phyloP scores from a whole-genome alignment of 176 grass and related monocot genomes.

The Aegilops longissima region DNA sequence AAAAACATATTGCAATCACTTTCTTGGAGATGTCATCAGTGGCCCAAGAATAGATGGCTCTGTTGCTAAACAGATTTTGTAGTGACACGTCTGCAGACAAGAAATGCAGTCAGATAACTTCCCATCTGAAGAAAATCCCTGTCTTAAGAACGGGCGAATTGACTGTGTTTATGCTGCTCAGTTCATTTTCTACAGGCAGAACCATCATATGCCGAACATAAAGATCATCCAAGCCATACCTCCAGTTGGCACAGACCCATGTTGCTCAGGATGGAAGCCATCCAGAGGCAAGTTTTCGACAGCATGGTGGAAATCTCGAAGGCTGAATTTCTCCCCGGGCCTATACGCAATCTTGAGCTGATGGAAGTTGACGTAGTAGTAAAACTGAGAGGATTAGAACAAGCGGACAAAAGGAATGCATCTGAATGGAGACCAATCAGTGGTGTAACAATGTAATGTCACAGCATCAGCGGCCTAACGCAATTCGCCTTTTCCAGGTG shows the following conservation, averaged over 20 bases:
- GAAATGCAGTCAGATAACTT: conserved; percentile 17
- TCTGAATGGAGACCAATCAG: neutral
- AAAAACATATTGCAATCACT: conserved; percentile 77
- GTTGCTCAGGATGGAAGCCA: conserved; percentile 46
- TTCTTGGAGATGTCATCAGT: conserved; percentile 83
- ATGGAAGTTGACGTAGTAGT: conserved; percentile 23
- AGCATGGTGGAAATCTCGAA: conserved; percentile 84
- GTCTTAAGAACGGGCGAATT: conserved; percentile 11
- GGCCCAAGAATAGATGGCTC: conserved; percentile 77
- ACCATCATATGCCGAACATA: conserved; percentile 6
- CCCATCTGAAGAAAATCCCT: neutral
- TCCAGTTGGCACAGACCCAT: conserved; percentile 23
- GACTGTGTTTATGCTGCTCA: neutral
- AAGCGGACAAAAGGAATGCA: neutral
- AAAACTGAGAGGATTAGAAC: neutral
- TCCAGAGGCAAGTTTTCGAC: conserved; percentile 72
- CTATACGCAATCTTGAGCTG: conserved; percentile 84
- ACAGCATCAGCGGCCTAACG: neutral
- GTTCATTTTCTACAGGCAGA: neutral
- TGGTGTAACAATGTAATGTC: neutral
- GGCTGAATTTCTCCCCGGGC: conserved; percentile 71
- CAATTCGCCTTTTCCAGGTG: neutral
- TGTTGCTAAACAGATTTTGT: conserved; percentile 65
- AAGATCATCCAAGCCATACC: conserved; percentile 36
- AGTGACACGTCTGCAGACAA: conserved; percentile 60